A percentile compares a stretch with the other conserved stretches of the same genome.
These are phyloP conservation scores for Ganoderma meredithae DNA, from an alignment of 1,284 basidiomycete species.

Conservation along the genomic window DNA sequence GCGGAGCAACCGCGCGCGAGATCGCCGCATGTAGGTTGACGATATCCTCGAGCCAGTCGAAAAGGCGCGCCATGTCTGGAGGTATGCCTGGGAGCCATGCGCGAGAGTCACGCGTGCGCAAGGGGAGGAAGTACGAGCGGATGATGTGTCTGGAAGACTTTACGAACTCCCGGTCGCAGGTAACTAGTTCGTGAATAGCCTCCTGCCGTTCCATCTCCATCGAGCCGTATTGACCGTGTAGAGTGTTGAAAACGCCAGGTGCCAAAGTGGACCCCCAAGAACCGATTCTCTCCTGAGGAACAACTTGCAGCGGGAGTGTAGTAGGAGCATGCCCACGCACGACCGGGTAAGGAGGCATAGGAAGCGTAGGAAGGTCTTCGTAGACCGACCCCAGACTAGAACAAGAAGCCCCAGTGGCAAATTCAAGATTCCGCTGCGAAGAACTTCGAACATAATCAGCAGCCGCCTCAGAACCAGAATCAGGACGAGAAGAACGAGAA, in stretches of 20 bases:
- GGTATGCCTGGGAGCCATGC: conserved; percentile 85
- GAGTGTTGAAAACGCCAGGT: conserved; percentile 35
- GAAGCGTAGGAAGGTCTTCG: conserved; percentile 25
- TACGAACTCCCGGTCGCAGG: conserved; percentile 76
- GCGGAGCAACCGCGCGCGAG: conserved; percentile 56
- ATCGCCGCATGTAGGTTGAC: conserved; percentile 77
- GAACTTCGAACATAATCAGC: background rate
- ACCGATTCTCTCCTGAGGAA: conserved; percentile 13
- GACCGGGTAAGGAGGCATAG: conserved; percentile 4
- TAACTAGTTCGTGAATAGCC: conserved; percentile 70
- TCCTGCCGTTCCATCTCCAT: conserved; percentile 70
- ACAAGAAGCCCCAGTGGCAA: conserved; percentile 25
- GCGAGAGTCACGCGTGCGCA: conserved; percentile 71
- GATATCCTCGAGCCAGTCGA: conserved; percentile 89
- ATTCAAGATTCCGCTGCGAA: conserved; percentile 20
- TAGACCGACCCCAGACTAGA: conserved; percentile 38
- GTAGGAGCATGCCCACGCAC: conserved; percentile 4
- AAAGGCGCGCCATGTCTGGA: conserved; percentile 66
- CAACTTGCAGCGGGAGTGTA: background rate
- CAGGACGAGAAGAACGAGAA: conserved; percentile 6
- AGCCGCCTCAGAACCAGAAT: conserved; percentile 1
- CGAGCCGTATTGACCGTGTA: conserved; percentile 46
- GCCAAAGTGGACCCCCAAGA: conserved; percentile 41
- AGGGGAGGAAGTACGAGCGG: conserved; percentile 74
- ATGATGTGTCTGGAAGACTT: conserved; percentile 69